phyloP scores from a whole-genome alignment of 108 stramenopile species.

The Mediolabrus comicus region DNA sequence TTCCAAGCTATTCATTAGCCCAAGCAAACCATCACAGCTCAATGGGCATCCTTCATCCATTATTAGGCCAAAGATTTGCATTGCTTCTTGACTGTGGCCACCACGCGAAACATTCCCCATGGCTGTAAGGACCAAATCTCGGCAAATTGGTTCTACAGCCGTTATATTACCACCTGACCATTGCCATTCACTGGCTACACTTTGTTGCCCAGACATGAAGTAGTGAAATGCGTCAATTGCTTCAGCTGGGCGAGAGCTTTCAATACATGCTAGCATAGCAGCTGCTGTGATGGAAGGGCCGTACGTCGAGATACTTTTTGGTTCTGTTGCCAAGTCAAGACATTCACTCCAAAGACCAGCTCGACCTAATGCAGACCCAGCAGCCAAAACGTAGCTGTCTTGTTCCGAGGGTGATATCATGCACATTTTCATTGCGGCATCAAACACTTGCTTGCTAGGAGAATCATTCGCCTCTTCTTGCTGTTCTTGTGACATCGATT shows the following conservation, averaged over 20 bases:
- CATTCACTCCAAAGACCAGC: constrained; percentile 67
- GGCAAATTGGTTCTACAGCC: constrained; percentile 53
- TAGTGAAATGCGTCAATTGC: constrained; percentile 51
- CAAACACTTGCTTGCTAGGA: constrained; percentile 47
- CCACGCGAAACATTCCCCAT: constrained; percentile 30
- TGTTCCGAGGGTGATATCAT: constrained; percentile 79
- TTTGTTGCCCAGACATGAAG: constrained; percentile 29
- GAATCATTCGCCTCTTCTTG: constrained; percentile 1
- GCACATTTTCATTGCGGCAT: constrained; percentile 65
- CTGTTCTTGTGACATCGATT: background rate
- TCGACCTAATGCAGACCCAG: constrained; percentile 80
- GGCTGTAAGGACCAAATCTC: constrained; percentile 69
- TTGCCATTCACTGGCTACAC: constrained; percentile 54
- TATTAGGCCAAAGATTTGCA: constrained; percentile 49
- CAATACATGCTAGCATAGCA: constrained; percentile 66
- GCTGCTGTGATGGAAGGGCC: constrained; percentile 56
- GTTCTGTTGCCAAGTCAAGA: constrained; percentile 52
- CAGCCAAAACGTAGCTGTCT: constrained; percentile 70
- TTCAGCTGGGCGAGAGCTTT: constrained; percentile 41
- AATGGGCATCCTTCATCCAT: constrained; percentile 52
- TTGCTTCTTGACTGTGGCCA: constrained; percentile 34
- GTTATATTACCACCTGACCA: constrained; percentile 71
- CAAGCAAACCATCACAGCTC: constrained; percentile 56
- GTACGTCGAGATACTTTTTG: constrained; percentile 25
- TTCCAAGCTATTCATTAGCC: constrained; percentile 62